Conservation (phyloP, 495 filamentous ascomycete genomes). For the Glonium stellatum region DNA sequence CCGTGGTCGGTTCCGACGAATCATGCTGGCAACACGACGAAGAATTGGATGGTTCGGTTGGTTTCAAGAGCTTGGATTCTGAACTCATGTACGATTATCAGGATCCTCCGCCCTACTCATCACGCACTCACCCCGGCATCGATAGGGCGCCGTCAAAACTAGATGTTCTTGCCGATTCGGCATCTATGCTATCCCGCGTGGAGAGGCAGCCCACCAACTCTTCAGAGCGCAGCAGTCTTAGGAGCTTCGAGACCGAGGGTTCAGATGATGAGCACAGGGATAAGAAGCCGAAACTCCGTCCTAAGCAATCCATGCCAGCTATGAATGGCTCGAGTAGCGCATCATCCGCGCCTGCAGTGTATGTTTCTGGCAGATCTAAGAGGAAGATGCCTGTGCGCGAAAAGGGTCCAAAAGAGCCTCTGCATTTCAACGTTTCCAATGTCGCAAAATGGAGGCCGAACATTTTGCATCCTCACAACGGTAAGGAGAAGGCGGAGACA, state of each 20-base stretch:
- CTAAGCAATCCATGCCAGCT: conserved; percentile 25
- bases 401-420: conserved; percentile 26
- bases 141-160: conserved; percentile 24
- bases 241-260: conserved; percentile 28
- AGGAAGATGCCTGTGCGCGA: conserved; percentile 27
- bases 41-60: conserved; percentile 24
- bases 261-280: conserved; percentile 29
- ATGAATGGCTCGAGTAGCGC: conserved; percentile 15
- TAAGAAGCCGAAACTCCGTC: conserved; percentile 28
- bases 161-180: conserved; percentile 27
- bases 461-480: conserved; percentile 21
- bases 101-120: conserved; percentile 30
- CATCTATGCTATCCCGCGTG: conserved; percentile 17
- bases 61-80: conserved; percentile 27
- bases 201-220: background rate
- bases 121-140: conserved; percentile 24
- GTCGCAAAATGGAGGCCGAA: conserved; percentile 23
- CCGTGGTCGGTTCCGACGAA: conserved; percentile 21
- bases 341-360: conserved; percentile 14
- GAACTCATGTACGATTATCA: conserved; percentile 32
- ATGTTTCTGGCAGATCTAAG: conserved; percentile 28
- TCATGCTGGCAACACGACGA: conserved; percentile 30
- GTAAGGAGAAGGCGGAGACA: conserved; percentile 19
- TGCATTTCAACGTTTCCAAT: conserved; percentile 25
- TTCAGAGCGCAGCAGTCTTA: conserved; percentile 26